These are phyloP conservation scores for Globisporangium emineosum DNA, from an alignment of 352 stramenopile species.

Conservation along the genomic window DNA sequence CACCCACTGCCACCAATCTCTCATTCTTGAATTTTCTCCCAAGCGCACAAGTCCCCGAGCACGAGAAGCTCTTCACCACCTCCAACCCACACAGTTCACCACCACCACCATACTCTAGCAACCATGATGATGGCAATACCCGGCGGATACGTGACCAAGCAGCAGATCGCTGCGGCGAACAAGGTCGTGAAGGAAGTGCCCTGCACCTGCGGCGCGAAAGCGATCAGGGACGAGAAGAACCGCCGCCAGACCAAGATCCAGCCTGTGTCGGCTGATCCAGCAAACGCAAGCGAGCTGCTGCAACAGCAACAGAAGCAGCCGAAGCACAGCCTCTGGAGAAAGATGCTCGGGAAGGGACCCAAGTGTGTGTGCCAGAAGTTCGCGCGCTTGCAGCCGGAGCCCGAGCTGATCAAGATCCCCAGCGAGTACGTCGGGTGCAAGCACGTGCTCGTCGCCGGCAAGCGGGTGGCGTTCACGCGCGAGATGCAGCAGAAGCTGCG, in stretches of 20 bases:
- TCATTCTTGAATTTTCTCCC: neutral
- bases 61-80: neutral
- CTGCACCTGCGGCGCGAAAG: slow-evolving; percentile 18
- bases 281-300: neutral
- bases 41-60: neutral
- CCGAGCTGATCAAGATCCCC: slow-evolving; percentile 35
- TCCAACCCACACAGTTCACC: neutral
- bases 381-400: slow-evolving; percentile 6
- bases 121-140: slow-evolving; percentile 14
- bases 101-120: neutral
- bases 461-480: slow-evolving; percentile 47
- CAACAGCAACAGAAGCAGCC: slow-evolving; percentile 2
- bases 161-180: neutral
- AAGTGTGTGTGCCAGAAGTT: slow-evolving; percentile 48
- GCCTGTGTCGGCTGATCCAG: slow-evolving; percentile 12
- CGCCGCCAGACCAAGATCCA: slow-evolving; percentile 17
- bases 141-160: slow-evolving; percentile 7
- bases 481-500: slow-evolving; percentile 47
- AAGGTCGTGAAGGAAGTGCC: slow-evolving; percentile 4
- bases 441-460: slow-evolving; percentile 41
- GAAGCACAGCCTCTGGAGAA: slow-evolving; percentile 57
- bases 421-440: slow-evolving; percentile 42
- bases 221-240: slow-evolving; percentile 5
- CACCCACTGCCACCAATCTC: neutral
- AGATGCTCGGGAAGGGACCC: slow-evolving; percentile 47